phyloP scores from a whole-genome alignment of 306 rosid species.

The Lotus japonicus region DNA sequence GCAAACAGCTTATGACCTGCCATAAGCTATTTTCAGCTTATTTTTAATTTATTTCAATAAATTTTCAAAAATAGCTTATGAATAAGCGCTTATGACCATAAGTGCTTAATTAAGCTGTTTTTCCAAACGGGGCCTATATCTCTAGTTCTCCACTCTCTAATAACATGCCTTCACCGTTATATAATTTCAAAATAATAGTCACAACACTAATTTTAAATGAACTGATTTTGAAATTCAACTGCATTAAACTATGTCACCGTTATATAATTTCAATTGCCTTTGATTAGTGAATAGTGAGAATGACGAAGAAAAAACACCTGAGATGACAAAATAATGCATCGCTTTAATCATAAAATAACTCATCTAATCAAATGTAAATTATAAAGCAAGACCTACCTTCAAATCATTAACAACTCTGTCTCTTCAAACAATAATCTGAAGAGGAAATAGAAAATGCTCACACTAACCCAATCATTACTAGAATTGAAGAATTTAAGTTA shows the following conservation, averaged over 20 bases:
- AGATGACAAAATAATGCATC: conserved; percentile 20
- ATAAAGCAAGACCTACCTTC: conserved; percentile 50
- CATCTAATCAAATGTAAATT: conserved; percentile 22
- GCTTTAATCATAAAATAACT: conserved; percentile 15
- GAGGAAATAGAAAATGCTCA: conserved; percentile 46
- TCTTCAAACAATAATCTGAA: conserved; percentile 63
- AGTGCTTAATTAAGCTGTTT: too few relatives aligned
- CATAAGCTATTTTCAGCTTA: too few relatives aligned
- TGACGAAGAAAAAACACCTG: conserved; percentile 8
- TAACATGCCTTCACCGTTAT: not conserved
- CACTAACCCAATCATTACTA: conserved; percentile 28
- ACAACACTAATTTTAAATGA: not conserved
- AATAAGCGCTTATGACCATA: too few relatives aligned
- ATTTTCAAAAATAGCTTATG: too few relatives aligned
- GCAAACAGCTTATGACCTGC: too few relatives aligned
- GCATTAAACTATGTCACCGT: conserved; percentile 15
- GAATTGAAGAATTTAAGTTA: not conserved
- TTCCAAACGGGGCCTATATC: too few relatives aligned
- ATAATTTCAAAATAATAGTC: too few relatives aligned
- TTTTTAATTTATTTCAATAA: too few relatives aligned
- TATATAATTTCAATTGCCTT: conserved; percentile 17
- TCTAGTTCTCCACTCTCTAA: not conserved
- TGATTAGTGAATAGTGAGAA: conserved; percentile 9
- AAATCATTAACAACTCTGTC: conserved; percentile 40
- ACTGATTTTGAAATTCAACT: not conserved